Base-by-base conservation (phyloP, 2,329 filamentous ascomycete genomes). In the Ascochyta clinopodiicola region DNA sequence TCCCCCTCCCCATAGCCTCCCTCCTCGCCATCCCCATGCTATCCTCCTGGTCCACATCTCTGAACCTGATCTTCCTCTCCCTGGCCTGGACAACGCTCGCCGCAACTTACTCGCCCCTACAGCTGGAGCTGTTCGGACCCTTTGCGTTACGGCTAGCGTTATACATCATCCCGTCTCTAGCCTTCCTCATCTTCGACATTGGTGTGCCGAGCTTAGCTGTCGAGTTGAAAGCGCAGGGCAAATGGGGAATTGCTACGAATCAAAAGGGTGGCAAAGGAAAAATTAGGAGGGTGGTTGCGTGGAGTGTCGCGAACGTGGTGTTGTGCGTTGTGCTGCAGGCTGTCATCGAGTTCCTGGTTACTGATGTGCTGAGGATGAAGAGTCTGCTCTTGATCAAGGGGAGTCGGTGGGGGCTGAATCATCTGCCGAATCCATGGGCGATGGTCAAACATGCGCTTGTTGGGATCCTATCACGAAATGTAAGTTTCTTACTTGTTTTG, bases 61-160 rank as follows among this genome's bases (percentile, higher is more conserved):
- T 96, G 60, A 96, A 95, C 74, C 78, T 96, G 22, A 79, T 96
- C 59, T 93, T 96, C 80, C 95, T 96, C 76, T 94, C 92, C 74
- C 84, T 96, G 79, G 94, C 91, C 64, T 96, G 92, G 92, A 86
- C 87, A 6, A 94, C 91, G 0, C 82, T 97, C 29, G 86, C 96
- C 35, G 80, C 94, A 3, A 89, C 89, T 6, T 89, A 96, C 67
- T 82, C 88, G 1, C 87, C 90, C 0, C 79, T 95, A 15, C 84
- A 86, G 55, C 85, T 96, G 53, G 91, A 96, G 73, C 73, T 95
- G 1, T 79, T 90, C 47, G 90, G 88, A 51, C 88, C 88, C 0
- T 73, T 91, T 5, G 83, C 84, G 22, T 79, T 92, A 44, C 88
- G 90, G 37, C 54, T 88, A 9, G 62, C 90, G 4, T 86, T 93